Conservation (phyloP, 1,284 basidiomycete species). For the Apiotrichum veenhuisii region DNA sequence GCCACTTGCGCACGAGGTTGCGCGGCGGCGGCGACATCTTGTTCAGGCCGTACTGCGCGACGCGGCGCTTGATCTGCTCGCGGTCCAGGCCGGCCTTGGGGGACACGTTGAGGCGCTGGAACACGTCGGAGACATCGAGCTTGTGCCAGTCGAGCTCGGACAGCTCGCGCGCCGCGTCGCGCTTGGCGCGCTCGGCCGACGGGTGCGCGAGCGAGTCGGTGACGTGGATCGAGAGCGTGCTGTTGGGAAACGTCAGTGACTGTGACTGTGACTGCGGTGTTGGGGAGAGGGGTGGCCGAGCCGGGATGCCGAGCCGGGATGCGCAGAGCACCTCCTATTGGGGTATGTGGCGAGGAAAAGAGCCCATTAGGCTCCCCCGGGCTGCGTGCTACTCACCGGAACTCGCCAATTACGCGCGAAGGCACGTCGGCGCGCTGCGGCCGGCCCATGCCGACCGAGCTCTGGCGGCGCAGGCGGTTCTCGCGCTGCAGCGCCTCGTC, state of each 20-base stretch:
- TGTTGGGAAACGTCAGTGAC: too few relatives aligned
- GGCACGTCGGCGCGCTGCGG: slow-evolving; percentile 25
- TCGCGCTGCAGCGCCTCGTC: slow-evolving; percentile 16
- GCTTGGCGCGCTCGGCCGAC: slow-evolving; percentile 8
- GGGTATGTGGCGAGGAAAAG: too few relatives aligned
- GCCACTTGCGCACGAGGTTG: slow-evolving; percentile 48
- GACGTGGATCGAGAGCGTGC: slow-evolving; percentile 45
- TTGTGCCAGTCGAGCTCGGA: slow-evolving; percentile 58
- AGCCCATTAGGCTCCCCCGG: too few relatives aligned
- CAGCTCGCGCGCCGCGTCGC: slow-evolving; percentile 31
- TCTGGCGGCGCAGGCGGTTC: slow-evolving; percentile 25
- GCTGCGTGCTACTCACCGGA: slow-evolving; percentile 29
- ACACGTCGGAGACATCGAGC: slow-evolving; percentile 53
- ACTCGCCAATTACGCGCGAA: slow-evolving; percentile 37
- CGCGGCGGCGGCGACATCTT: slow-evolving; percentile 47
- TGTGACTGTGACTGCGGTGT: too few relatives aligned
- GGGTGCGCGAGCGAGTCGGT: slow-evolving; percentile 34
- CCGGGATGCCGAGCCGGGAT: too few relatives aligned
- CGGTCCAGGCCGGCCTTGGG: slow-evolving; percentile 55
- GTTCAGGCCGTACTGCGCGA: slow-evolving; percentile 50
- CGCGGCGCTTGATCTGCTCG: slow-evolving; percentile 54
- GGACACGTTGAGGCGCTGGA: slow-evolving; percentile 55
- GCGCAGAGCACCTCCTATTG: too few relatives aligned
- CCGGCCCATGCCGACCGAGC: slow-evolving; percentile 22
- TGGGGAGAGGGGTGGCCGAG: too few relatives aligned